Conservation (phyloP, 1,284 basidiomycete genomes). For the Cryptococcus sp. region DNA sequence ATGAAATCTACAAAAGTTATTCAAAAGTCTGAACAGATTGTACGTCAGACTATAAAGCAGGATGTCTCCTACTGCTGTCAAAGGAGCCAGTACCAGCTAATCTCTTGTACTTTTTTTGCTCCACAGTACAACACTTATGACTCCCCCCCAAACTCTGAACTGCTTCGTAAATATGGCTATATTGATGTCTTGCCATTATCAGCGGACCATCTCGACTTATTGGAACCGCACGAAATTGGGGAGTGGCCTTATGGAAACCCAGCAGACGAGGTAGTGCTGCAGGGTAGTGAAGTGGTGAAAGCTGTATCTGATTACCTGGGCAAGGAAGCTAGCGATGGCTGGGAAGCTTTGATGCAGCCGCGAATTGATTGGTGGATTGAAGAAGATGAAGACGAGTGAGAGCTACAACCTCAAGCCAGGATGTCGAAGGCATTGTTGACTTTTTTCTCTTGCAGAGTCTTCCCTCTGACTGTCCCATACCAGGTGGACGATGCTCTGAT, state of each 20-base stretch:
- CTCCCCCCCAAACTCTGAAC: conserved; percentile 89
- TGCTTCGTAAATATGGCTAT: conserved; percentile 90
- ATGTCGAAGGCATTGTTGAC: no score
- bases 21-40: conserved; percentile 79
- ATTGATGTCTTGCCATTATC: conserved; percentile 70
- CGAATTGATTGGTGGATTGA: conserved; percentile 89
- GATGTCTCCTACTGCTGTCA: neutral
- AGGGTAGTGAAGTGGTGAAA: conserved; percentile 70
- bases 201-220: conserved; percentile 30
- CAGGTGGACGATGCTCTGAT: conserved; percentile 64
- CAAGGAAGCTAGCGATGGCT: conserved; percentile 10
- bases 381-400: conserved; percentile 84
- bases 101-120: no score
- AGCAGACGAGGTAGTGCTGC: conserved; percentile 80
- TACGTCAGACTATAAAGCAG: conserved; percentile 49
- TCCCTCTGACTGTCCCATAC: conserved; percentile 59
- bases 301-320: conserved; percentile 46
- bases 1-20: conserved; percentile 52
- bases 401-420: neutral
- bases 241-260: conserved; percentile 63
- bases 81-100: neutral
- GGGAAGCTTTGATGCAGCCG: conserved; percentile 6
- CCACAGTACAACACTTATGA: conserved; percentile 91
- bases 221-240: conserved; percentile 22
- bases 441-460: conserved; percentile 48